Conservation (phyloP, 1,139 yeast species). For the Pneumocystis jirovecii region DNA sequence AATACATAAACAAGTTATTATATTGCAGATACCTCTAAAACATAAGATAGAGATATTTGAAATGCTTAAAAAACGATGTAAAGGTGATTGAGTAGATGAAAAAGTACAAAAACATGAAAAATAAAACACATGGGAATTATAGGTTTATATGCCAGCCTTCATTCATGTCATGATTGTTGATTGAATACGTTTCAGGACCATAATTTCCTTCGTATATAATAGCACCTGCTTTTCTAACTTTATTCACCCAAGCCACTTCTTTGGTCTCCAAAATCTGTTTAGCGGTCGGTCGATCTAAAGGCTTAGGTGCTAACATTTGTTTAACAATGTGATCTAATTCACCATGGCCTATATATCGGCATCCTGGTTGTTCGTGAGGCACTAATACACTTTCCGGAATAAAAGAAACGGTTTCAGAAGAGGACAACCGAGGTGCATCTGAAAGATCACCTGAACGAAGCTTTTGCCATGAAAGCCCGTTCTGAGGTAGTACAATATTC, state of each 20-base stretch:
- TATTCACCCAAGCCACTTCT: constrained; percentile 68
- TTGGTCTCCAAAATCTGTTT: constrained; percentile 47
- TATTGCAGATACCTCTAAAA: not conserved
- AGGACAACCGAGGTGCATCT: constrained; percentile 35
- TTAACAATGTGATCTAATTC: constrained; percentile 67
- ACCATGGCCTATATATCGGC: constrained; percentile 11
- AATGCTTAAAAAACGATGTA: not conserved
- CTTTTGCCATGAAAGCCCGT: constrained; percentile 95
- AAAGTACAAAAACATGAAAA: not conserved
- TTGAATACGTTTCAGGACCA: constrained; percentile 51
- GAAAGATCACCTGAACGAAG: constrained; percentile 86
- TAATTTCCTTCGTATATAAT: constrained; percentile 91
- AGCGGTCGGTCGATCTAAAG: constrained; percentile 71
- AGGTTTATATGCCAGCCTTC: not conserved
- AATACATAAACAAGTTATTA: not conserved
- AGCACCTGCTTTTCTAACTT: constrained; percentile 82
- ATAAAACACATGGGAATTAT: not conserved
- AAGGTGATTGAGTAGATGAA: not conserved
- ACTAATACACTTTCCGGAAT: not conserved
- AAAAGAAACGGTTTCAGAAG: not conserved
- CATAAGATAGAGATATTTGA: not conserved
- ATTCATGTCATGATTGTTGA: constrained; percentile 9
- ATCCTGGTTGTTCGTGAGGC: constrained; percentile 1
- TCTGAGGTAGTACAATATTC: constrained; percentile 84
- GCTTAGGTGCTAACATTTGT: constrained; percentile 82